phyloP scores from a whole-genome alignment of 148 eudicot genomes.

The Amaranthus hypochondriacus region DNA sequence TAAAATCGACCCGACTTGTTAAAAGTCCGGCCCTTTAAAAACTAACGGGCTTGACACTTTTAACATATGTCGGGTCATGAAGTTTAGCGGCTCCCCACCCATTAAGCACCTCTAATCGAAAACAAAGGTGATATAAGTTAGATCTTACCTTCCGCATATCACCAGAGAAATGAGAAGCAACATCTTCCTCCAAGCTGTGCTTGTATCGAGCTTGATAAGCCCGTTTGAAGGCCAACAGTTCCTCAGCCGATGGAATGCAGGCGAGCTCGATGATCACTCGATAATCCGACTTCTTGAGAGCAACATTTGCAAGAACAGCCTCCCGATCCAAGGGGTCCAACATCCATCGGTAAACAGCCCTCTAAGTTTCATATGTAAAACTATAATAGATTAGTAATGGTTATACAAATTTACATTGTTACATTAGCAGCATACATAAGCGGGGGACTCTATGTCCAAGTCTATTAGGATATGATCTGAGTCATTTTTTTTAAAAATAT shows the following conservation, averaged over 20 bases:
- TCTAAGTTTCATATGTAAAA: slow-evolving; percentile 28
- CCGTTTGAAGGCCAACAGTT: slow-evolving; percentile 61
- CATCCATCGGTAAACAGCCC: slow-evolving; percentile 73
- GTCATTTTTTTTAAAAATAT: too few species aligned
- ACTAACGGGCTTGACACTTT: too few species aligned
- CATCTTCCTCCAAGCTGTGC: slow-evolving; percentile 78
- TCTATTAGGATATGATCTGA: too few species aligned
- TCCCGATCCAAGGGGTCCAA: slow-evolving; percentile 73
- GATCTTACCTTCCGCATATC: slow-evolving; percentile 54
- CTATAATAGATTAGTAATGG: neutral
- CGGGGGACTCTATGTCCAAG: too few species aligned
- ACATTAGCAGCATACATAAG: too few species aligned
- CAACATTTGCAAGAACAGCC: slow-evolving; percentile 59
- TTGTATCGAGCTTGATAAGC: slow-evolving; percentile 67
- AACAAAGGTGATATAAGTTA: neutral
- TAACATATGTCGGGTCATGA: too few species aligned
- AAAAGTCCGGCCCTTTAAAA: too few species aligned
- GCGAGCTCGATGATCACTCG: slow-evolving; percentile 57
- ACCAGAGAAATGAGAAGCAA: slow-evolving; percentile 55
- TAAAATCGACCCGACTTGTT: too few species aligned
- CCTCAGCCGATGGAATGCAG: slow-evolving; percentile 51
- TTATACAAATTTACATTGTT: neutral
- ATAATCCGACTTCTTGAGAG: slow-evolving; percentile 56
- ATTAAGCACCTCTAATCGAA: too few species aligned
- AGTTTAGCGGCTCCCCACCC: too few species aligned